Evolutionary conservation across 345 rosid genomes (phyloP).

Genomic region (Eucalyptus melliodora): DNA sequence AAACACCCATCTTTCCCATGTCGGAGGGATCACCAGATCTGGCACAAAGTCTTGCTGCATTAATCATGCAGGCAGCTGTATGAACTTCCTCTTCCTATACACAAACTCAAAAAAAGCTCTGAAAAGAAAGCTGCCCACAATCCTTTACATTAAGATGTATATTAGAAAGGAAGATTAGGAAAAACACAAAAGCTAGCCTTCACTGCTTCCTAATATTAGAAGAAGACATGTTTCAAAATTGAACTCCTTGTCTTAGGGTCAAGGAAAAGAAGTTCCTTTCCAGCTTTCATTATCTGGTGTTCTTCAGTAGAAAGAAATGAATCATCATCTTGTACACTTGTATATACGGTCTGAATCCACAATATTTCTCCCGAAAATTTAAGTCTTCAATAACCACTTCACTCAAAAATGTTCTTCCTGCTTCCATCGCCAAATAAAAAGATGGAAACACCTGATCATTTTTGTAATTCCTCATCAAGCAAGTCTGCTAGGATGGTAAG

Average conservation of each 20-base stretch:
- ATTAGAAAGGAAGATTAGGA: background rate
- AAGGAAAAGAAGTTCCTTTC: background rate
- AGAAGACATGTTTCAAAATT: background rate
- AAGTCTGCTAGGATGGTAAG: background rate
- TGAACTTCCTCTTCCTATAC: background rate
- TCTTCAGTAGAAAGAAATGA: background rate
- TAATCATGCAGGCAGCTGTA: background rate
- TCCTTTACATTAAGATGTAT: background rate
- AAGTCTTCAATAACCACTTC: background rate
- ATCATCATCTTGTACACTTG: background rate
- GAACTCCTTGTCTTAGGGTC: background rate
- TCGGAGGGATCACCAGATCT: background rate
- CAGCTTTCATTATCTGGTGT: background rate
- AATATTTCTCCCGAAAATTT: background rate
- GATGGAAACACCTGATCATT: background rate
- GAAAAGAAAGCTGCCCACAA: background rate
- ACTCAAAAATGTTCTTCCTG: background rate
- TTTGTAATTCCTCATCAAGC: background rate
- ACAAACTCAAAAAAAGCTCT: background rate
- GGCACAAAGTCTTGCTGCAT: background rate
- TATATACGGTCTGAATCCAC: background rate
- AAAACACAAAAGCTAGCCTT: background rate
- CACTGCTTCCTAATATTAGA: background rate
- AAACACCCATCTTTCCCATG: background rate
- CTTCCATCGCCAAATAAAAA: background rate